Evolutionary conservation across 306 rosid species (phyloP).

Genomic region (Prinsepia uniflora): DNA sequence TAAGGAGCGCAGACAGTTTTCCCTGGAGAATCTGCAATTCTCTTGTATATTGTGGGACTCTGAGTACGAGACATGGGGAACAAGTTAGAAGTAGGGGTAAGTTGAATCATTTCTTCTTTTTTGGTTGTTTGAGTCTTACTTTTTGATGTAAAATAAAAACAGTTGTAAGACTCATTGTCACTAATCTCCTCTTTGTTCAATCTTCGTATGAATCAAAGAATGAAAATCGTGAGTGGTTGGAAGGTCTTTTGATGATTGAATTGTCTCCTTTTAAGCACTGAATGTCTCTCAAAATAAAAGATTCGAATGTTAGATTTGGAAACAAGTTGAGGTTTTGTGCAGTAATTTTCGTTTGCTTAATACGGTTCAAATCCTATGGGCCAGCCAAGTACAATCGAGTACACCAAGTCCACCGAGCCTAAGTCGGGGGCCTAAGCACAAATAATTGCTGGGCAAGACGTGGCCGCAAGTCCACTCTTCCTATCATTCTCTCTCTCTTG

Average conservation of each 20-base stretch:
- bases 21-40: neutral
- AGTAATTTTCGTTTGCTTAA: too few relatives aligned
- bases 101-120: conserved; percentile 7
- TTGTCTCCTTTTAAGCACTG: neutral
- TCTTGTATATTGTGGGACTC: neutral
- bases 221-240: neutral
- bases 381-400: too few relatives aligned
- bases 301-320: too few relatives aligned
- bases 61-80: neutral
- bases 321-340: too few relatives aligned
- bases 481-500: too few relatives aligned
- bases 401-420: too few relatives aligned
- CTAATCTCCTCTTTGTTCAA: neutral
- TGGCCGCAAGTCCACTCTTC: too few relatives aligned
- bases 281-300: neutral
- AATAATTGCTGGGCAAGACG: too few relatives aligned
- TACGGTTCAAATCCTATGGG: too few relatives aligned
- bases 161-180: neutral
- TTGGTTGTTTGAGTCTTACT: neutral
- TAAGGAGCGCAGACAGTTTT: neutral
- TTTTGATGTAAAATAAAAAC: conserved; percentile 14
- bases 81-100: neutral
- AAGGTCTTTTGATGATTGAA: neutral
- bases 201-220: neutral
- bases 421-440: too few relatives aligned